phyloP scores from a whole-genome alignment of 225 moss, liverwort and hornwort species.

The Sphagnum contortum region DNA sequence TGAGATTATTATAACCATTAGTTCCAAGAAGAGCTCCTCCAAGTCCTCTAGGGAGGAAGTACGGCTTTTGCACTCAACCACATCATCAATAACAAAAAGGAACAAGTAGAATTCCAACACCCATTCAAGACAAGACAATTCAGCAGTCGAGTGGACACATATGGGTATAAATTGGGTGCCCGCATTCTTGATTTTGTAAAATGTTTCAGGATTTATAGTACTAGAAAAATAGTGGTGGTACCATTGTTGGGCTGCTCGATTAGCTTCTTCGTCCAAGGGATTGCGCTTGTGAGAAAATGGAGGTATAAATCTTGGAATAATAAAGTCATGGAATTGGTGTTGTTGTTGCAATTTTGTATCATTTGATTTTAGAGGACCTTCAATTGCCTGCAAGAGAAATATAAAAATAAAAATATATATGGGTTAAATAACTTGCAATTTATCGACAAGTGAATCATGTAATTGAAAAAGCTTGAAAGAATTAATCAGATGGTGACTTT shows the following conservation, averaged over 20 bases:
- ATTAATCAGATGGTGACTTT: too few species aligned
- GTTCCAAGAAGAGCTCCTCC: not conserved
- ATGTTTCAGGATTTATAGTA: not conserved
- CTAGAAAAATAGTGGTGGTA: constrained; percentile 1
- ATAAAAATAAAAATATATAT: too few species aligned
- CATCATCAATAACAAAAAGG: constrained; percentile 9
- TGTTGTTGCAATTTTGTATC: too few species aligned
- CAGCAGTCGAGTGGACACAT: not conserved
- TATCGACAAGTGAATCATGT: too few species aligned
- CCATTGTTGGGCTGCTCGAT: constrained; percentile 1
- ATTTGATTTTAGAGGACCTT: too few species aligned
- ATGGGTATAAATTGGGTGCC: not conserved
- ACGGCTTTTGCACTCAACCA: not conserved
- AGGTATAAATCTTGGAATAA: constrained; percentile 6
- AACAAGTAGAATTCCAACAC: not conserved
- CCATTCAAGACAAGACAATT: not conserved
- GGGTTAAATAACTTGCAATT: too few species aligned
- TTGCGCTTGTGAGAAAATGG: not conserved
- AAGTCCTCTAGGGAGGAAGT: not conserved
- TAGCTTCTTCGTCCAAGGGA: not conserved
- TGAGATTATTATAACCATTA: constrained; percentile 5
- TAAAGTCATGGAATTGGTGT: not conserved
- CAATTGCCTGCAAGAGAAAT: too few species aligned
- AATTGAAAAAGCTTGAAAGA: too few species aligned
- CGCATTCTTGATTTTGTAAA: not conserved